These are phyloP conservation scores for Incumbomyces lentus DNA, from an alignment of 2,329 filamentous ascomycete species.

Conservation along the genomic window DNA sequence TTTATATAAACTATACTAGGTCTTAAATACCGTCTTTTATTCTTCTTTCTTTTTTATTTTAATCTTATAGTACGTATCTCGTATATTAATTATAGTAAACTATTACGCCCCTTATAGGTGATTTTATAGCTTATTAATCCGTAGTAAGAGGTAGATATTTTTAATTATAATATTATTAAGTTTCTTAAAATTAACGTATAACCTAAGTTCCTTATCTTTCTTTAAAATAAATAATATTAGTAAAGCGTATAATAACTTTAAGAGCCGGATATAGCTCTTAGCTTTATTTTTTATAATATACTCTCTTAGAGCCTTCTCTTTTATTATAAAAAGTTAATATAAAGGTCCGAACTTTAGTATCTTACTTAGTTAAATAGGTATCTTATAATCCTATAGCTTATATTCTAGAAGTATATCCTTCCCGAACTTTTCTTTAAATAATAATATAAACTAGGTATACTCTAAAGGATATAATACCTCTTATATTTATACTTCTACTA, in stretches of 20 bases:
- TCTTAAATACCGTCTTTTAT: slow-evolving; percentile 16
- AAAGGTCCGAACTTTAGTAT: neutral
- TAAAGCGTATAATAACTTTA: neutral
- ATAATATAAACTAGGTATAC: neutral
- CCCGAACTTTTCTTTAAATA: neutral
- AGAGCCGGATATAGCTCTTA: neutral
- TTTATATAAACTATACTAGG: slow-evolving; percentile 15
- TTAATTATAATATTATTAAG: slow-evolving; percentile 5
- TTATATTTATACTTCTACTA: neutral
- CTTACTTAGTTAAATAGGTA: neutral
- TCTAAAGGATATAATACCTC: neutral
- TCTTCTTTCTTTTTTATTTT: slow-evolving; percentile 14
- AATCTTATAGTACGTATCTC: slow-evolving; percentile 10
- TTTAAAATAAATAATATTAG: slow-evolving; percentile 6
- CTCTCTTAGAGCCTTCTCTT: neutral
- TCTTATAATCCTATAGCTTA: slow-evolving; percentile 6
- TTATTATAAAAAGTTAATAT: neutral
- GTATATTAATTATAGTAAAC: slow-evolving; percentile 5
- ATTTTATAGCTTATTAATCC: slow-evolving; percentile 6
- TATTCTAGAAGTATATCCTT: neutral
- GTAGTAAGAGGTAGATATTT: slow-evolving; percentile 2
- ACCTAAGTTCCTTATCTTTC: neutral
- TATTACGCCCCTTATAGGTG: slow-evolving; percentile 1
- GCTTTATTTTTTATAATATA: neutral
- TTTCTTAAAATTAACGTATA: slow-evolving; percentile 5